Base-by-base conservation (phyloP, 2,329 filamentous ascomycete species). In the Aspergillus uvarum region DNA sequence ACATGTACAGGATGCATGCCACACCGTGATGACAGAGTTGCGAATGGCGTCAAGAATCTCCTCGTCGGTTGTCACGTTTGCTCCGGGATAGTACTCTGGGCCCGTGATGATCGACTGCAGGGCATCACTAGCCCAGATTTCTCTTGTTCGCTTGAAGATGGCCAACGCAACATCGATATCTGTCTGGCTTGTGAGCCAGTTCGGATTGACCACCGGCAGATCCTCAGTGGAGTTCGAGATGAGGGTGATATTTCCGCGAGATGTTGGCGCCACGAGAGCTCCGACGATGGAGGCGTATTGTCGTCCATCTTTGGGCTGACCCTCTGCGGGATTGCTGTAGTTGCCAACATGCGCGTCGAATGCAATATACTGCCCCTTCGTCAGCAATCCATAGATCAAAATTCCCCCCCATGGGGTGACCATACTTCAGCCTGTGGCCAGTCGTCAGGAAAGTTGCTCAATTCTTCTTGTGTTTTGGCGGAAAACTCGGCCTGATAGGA, bases 231-330 rank as follows among this genome's bases (percentile, higher is more conserved):
- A 68, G 19, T 66, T 54, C 0, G 74, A 77, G 0, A 54, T 52
- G 19, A 83, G 72, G 0, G 75, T 78, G 2, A 83, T 68, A 48
- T 71, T 81, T 3, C 82, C 82, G 0, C 77, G 76, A 0, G 79
- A 82, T 0, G 74, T 60, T 2, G 80, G 77, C 0, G 79, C 73
- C 1, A 78, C 70, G 0, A 83, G 67, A 0, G 73, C 74, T 1
- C 64, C 70, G 1, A 66, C 48, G 0, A 78, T 59, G 2, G 71
- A 67, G 0, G 66, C 72, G 47, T 78, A 77, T 22, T 76, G 70
- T 54, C 67, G 68, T 6, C 71, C 72, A 21, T 58, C 65, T 8
- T 56, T 54, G 5, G 60, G 59, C 22, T 63, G 60, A 26, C 63
- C 54, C 1, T 31, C 16, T 8, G 60, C 52, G 1, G 58, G 49